Evolutionary conservation across 2,329 filamentous ascomycete genomes (phyloP).

Genomic region (Aspergillus alliaceus): DNA sequence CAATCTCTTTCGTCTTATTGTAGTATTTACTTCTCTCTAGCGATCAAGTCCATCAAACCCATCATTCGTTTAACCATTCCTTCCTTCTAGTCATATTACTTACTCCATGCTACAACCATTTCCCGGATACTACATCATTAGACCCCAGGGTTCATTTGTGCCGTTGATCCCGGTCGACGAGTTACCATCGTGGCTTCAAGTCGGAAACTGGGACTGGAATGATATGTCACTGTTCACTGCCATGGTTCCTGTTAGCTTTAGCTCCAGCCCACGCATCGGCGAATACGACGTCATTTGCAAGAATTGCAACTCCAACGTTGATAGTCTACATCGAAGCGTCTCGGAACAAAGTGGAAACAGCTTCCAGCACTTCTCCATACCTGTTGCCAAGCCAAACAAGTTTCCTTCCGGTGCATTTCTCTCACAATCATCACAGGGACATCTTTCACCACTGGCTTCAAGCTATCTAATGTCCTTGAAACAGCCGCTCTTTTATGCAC

Average conservation of each 20-base stretch:
- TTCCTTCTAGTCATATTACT: slow-evolving; percentile 4
- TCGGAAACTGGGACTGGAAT: slow-evolving; percentile 28
- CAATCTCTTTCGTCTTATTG: neutral
- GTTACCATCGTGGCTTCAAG: slow-evolving; percentile 36
- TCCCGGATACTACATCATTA: slow-evolving; percentile 42
- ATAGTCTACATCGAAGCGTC: slow-evolving; percentile 24
- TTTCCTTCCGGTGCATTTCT: neutral
- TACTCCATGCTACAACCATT: slow-evolving; percentile 19
- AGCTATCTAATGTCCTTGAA: neutral
- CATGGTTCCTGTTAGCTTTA: slow-evolving; percentile 25
- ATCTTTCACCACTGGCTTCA: neutral
- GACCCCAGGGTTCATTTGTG: slow-evolving; percentile 34
- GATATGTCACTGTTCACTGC: slow-evolving; percentile 13
- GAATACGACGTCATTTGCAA: slow-evolving; percentile 37
- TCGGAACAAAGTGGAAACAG: slow-evolving; percentile 20
- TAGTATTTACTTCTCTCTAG: neutral
- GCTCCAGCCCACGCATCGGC: slow-evolving; percentile 26
- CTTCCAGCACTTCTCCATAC: neutral
- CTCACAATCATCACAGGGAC: neutral
- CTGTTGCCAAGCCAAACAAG: neutral
- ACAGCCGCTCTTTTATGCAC: neutral
- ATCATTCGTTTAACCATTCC: neutral
- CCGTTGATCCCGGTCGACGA: slow-evolving; percentile 47
- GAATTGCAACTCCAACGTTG: slow-evolving; percentile 25
- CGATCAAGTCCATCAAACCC: neutral